These are phyloP conservation scores for Amanita rubescens DNA, from an alignment of 768 basidiomycete genomes.

Conservation along the genomic window DNA sequence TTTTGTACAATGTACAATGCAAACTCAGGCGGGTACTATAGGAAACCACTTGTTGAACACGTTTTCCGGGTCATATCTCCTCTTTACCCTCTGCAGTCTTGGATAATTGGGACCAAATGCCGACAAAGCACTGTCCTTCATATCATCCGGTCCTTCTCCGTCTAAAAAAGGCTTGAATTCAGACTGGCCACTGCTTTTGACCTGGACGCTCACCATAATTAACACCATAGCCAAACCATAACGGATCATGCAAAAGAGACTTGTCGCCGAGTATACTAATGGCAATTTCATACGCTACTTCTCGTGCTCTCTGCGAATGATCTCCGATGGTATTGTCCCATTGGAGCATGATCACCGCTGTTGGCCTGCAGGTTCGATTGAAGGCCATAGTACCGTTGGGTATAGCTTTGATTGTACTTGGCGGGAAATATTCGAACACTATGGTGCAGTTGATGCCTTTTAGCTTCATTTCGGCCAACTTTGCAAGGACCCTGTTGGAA, in stretches of 20 bases:
- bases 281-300: constrained; percentile 22
- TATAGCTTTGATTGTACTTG: constrained; percentile 29
- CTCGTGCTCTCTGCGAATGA: constrained; percentile 22
- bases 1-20: too few species aligned
- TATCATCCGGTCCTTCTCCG: neutral
- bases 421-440: constrained; percentile 38
- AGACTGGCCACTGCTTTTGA: neutral
- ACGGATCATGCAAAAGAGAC: constrained; percentile 18
- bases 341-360: constrained; percentile 23
- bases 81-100: constrained; percentile 33
- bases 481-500: constrained; percentile 22
- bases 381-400: constrained; percentile 30
- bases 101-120: constrained; percentile 35
- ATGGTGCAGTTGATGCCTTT: constrained; percentile 11
- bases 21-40: too few species aligned
- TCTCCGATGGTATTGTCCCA: constrained; percentile 27
- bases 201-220: constrained; percentile 35
- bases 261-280: constrained; percentile 24
- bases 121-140: constrained; percentile 16
- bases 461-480: constrained; percentile 14
- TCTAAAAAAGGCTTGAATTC: neutral
- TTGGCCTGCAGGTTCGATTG: constrained; percentile 27
- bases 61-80: constrained; percentile 34
- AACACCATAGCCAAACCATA: constrained; percentile 29
- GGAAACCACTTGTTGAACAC: constrained; percentile 42